Conservation (phyloP, 2,329 filamentous ascomycete genomes). For the Metarhizium album region DNA sequence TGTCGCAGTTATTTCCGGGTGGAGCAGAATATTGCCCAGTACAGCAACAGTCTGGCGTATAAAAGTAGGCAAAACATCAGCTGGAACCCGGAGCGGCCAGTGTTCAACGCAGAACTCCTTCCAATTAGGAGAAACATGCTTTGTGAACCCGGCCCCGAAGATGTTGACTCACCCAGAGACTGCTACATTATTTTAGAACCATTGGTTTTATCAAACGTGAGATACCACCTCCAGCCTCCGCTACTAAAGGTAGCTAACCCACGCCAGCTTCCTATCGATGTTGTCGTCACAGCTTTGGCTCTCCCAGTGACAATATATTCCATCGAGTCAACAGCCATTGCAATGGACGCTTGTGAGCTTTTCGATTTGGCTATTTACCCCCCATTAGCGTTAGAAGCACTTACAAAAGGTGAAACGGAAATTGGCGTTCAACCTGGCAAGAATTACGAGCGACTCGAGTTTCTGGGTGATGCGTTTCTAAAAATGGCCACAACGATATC, state of each 20-base stretch:
- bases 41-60: slow-evolving; percentile 65
- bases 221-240: slow-evolving; percentile 18
- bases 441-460: slow-evolving; percentile 92
- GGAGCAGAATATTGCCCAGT: slow-evolving; percentile 63
- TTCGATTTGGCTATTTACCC: slow-evolving; percentile 56
- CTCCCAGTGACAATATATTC: slow-evolving; percentile 80
- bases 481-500: slow-evolving; percentile 94
- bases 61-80: slow-evolving; percentile 39
- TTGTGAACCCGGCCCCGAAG: slow-evolving; percentile 49
- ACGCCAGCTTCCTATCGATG: slow-evolving; percentile 50
- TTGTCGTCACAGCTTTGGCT: slow-evolving; percentile 63
- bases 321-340: slow-evolving; percentile 71
- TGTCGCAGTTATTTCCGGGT: slow-evolving; percentile 30
- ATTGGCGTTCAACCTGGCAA: slow-evolving; percentile 67
- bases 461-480: slow-evolving; percentile 84
- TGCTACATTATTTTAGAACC: slow-evolving; percentile 70
- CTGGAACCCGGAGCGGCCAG: slow-evolving; percentile 64
- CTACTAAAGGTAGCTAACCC: slow-evolving; percentile 11
- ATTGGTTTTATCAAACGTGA: slow-evolving; percentile 63
- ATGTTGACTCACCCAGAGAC: slow-evolving; percentile 29
- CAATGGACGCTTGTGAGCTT: slow-evolving; percentile 59
- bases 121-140: slow-evolving; percentile 74
- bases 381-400: slow-evolving; percentile 68
- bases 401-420: slow-evolving; percentile 69
- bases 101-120: slow-evolving; percentile 65